Evolutionary conservation across 176 grass and related monocot genomes (phyloP).

Genomic region (Pontederia crassipes): DNA sequence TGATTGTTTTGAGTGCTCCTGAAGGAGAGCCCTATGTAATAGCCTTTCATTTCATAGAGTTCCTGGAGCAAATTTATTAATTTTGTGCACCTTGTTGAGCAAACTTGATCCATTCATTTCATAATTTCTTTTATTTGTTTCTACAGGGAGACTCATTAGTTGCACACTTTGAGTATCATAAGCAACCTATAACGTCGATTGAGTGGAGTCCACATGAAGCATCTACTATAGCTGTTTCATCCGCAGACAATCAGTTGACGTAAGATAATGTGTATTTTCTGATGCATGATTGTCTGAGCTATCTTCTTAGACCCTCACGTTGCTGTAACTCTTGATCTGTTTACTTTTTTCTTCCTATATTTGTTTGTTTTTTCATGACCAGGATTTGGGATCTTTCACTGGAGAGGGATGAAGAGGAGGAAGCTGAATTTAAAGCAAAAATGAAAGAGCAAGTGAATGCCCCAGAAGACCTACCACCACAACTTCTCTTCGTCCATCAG

Average conservation of each 20-base stretch:
- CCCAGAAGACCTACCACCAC: constrained; percentile 75
- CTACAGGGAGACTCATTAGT: constrained; percentile 39
- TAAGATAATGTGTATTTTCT: constrained; percentile 10
- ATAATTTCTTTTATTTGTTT: not conserved
- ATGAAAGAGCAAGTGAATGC: constrained; percentile 72
- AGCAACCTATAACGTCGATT: constrained; percentile 71
- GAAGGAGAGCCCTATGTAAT: too few relatives aligned
- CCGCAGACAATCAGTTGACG: constrained; percentile 78
- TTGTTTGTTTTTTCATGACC: not conserved
- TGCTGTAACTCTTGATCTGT: not conserved
- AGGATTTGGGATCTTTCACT: constrained; percentile 88
- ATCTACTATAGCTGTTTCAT: constrained; percentile 73
- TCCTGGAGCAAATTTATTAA: too few relatives aligned
- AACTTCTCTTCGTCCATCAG: constrained; percentile 89
- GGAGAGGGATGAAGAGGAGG: constrained; percentile 79
- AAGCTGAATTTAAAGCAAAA: constrained; percentile 68
- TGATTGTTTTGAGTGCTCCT: too few relatives aligned
- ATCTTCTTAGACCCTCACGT: not conserved
- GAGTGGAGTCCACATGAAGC: constrained; percentile 89
- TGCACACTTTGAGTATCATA: constrained; percentile 79
- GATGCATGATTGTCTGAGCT: not conserved
- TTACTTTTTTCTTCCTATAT: not conserved
- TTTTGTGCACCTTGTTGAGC: too few relatives aligned
- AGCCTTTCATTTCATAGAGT: too few relatives aligned
- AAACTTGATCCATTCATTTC: too few relatives aligned